Base-by-base conservation (phyloP, 1,284 basidiomycete genomes). In the Naganishia cerealis region DNA sequence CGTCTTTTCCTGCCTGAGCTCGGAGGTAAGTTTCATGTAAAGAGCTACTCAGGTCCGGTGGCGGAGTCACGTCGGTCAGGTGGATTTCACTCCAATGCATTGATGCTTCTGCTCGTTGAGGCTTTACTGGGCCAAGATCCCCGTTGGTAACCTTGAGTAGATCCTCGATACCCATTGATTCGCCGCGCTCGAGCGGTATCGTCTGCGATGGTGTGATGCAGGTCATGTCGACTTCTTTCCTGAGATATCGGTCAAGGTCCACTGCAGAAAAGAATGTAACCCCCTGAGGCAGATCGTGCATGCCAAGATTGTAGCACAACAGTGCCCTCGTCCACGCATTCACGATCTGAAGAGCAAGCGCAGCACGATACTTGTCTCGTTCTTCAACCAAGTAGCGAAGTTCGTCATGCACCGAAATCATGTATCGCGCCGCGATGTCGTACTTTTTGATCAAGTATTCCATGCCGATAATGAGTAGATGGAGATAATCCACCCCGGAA, bases 321-420 rank as follows among this genome's bases (percentile, higher is more conserved):
- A 96, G 80, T 65, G 89, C 87, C 15, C 95, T 85, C 3, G 94
- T 99, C 95, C 95, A 99, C 4, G 97, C 81, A 78, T 99, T 99
- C 48, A 93, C 91, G 61, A 99, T 87, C 81, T 99, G 95, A 54
- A 99, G 80, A 0, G 96, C 96, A n/a, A 99, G 84, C 2, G 93
- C 90, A 0, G 89, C 87, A 16, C 94, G 88, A 78, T 94, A 92
- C 73, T 84, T 85, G 82, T 99, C 96, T 71, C 89, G 86, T 63
- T 97, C 94, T 57, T 85, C 85, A 52, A 94, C 92, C 9, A 99
- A 85, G 78, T 98, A 99, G 2, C 95, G 88, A 39, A 99, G 85
- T 81, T 99, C 95, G 79, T 99, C 95, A 79, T 99, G 96, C 0
- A 99, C 93, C 13, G 94, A 97, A 67, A 99, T 90, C 71, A 99